Conservation (phyloP, 805 yeast genomes). For the Wickerhamiella slavikovae region DNA sequence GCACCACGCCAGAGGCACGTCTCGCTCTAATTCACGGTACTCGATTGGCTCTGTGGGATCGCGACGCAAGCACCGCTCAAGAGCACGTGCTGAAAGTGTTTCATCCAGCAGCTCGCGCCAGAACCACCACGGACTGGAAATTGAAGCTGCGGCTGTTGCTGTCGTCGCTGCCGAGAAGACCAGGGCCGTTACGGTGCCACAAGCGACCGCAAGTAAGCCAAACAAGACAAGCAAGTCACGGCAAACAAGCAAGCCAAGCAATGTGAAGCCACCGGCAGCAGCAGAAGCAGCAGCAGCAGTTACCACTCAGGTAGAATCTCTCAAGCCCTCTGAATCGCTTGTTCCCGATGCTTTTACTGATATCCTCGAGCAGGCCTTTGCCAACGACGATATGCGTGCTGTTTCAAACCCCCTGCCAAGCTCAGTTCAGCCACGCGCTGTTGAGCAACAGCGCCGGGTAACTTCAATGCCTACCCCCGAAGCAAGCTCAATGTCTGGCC, state of each 20-base stretch:
- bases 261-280: background rate
- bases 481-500: too few relatives aligned
- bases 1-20: background rate
- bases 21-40: too few relatives aligned
- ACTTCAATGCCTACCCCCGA: constrained; percentile 4
- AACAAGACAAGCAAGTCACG: too few relatives aligned
- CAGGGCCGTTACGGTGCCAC: too few relatives aligned
- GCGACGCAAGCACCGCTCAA: too few relatives aligned
- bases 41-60: too few relatives aligned
- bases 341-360: background rate
- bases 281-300: background rate
- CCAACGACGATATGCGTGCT: constrained; percentile 2
- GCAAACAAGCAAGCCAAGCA: background rate
- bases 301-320: background rate
- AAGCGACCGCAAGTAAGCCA: too few relatives aligned
- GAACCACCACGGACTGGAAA: constrained; percentile 1
- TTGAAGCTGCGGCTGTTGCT: too few relatives aligned
- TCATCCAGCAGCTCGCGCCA: constrained; percentile 1
- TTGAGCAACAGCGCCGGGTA: constrained; percentile 2
- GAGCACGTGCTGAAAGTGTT: background rate
- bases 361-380: constrained; percentile 16
- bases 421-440: background rate
- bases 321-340: background rate
- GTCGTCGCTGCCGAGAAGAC: too few relatives aligned
- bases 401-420: constrained; percentile 1